These are phyloP conservation scores for Aspergillus nomiae DNA, from an alignment of 2,329 filamentous ascomycete species.

Conservation along the genomic window DNA sequence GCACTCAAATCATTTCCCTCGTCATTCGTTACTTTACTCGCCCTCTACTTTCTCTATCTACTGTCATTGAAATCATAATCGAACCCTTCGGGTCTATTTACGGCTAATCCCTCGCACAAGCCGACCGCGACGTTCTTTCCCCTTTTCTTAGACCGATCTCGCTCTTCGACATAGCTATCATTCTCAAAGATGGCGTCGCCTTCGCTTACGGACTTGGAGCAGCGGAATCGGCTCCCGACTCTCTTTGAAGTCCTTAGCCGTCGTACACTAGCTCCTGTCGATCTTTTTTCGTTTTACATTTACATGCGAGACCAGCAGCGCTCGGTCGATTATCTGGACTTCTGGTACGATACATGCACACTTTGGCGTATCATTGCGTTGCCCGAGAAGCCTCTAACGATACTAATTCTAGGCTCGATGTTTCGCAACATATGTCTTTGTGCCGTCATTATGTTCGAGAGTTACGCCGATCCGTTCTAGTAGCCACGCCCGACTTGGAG, in stretches of 20 bases:
- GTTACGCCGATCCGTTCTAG: constrained; percentile 85
- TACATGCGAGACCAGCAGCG: constrained; percentile 99
- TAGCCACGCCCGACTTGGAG: constrained; percentile 89
- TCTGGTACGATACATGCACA: constrained; percentile 69
- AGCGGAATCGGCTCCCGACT: constrained; percentile 84
- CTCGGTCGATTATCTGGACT: constrained; percentile 96
- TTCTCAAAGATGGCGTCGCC: constrained; percentile 31
- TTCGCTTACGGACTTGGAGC: constrained; percentile 41
- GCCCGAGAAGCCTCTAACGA: constrained; percentile 11
- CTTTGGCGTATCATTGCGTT: not conserved
- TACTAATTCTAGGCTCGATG: constrained; percentile 76
- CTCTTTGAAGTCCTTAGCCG: constrained; percentile 95
- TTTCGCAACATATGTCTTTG: constrained; percentile 97
- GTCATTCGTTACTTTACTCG: constrained; percentile 6
- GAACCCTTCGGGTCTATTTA: not conserved
- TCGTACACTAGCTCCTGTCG: constrained; percentile 90
- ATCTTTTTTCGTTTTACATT: constrained; percentile 98
- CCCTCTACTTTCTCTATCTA: not conserved
- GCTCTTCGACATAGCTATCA: constrained; percentile 1
- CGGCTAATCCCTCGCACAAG: not conserved
- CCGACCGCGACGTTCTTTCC: constrained; percentile 17
- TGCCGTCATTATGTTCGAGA: constrained; percentile 96
- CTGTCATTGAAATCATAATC: not conserved
- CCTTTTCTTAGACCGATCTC: constrained; percentile 10
- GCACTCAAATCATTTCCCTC: constrained; percentile 8